Evolutionary conservation across 1,284 basidiomycete genomes (phyloP), one percentile per base, ranked within the genome.

Genomic region (Cutaneotrichosporon daszewskae): DNA sequence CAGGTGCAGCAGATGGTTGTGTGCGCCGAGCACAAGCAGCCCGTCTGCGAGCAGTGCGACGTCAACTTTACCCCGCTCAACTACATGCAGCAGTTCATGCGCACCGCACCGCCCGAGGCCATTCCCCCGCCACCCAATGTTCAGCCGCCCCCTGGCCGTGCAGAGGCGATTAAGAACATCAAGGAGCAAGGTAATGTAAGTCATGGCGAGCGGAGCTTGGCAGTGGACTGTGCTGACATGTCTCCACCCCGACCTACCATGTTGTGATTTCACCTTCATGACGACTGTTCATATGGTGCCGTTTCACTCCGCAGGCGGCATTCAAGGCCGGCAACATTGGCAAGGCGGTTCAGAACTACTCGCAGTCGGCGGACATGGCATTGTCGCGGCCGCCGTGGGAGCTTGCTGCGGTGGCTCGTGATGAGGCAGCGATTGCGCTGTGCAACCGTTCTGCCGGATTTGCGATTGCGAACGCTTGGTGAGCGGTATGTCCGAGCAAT

Each of bases 401-500:
- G 67, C 76, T 79, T 3, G 83, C 84, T 40, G 78, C 80, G 29
- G 66, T 91, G 47, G 80, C 88, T 69, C 79, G 87, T 38, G 94
- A 98, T 56, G 94, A 98, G 65, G 77, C 95, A 33, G 83, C 86
- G 10, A 82, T 88, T 23, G 79, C 88, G 53, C 69, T 98, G 33
- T 92, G 88, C 49, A 98, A 98, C 69, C 80, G 94, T 39, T 87
- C 85, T 6, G 89, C 91, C 0, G 85, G 91, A 2, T 85, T 84
- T 69, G 79, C 80, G 39, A 85, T 86, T 49, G 74, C 79, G 1
- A 81, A 81, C 7, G 87, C 92, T 17, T 69, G 54, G 67, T 66
- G 27, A 42, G 64, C 52, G 1, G 10, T 6, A 16, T 6, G 8
- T 13, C 6, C 3, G 4, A 37, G 5, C 8, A 20, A 35, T n/a